phyloP scores from a whole-genome alignment of 306 rosid species.

The Pyrus bretschneideri region DNA sequence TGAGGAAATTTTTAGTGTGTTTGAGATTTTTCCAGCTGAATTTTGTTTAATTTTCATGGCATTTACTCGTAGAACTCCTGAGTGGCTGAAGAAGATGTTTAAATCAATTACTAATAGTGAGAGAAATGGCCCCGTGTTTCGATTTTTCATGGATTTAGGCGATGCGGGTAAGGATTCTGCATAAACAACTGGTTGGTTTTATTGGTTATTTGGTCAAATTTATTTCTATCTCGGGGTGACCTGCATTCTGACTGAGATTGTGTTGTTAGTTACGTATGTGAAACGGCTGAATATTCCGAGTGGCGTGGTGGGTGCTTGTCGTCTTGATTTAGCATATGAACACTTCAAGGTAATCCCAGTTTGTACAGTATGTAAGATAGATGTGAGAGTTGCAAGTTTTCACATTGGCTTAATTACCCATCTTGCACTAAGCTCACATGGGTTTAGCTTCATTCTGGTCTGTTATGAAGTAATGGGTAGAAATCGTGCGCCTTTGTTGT shows the following conservation, averaged over 20 bases:
- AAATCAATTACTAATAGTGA: constrained; percentile 69
- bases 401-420: neutral
- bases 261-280: constrained; percentile 73
- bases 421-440: neutral
- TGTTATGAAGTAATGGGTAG: neutral
- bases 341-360: constrained; percentile 74
- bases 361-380: neutral
- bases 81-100: constrained; percentile 89
- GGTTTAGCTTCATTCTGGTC: neutral
- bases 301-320: constrained; percentile 98
- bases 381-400: neutral
- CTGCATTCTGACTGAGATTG: constrained; percentile 26
- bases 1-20: neutral
- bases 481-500: neutral
- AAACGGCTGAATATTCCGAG: constrained; percentile 91
- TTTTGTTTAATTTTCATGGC: constrained; percentile 8
- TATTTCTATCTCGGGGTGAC: neutral
- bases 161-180: constrained; percentile 72
- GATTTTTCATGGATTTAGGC: constrained; percentile 93
- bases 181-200: neutral
- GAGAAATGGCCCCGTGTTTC: constrained; percentile 87
- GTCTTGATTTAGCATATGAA: constrained; percentile 88
- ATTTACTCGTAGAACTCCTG: constrained; percentile 59
- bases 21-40: neutral
- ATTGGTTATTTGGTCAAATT: neutral